phyloP scores from a whole-genome alignment of 805 yeast species.

The Zygoascus bituminiphila region DNA sequence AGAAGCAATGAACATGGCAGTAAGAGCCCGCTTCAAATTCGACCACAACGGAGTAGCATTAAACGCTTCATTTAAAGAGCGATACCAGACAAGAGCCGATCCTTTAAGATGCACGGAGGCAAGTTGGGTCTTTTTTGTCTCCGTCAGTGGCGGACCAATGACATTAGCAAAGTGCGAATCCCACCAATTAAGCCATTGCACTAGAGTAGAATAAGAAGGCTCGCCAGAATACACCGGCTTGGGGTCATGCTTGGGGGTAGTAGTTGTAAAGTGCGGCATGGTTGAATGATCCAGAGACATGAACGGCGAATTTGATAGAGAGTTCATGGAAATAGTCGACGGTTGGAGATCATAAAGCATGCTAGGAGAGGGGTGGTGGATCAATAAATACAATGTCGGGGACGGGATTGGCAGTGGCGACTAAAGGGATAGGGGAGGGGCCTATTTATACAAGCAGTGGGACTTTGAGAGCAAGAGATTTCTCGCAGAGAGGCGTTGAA shows the following conservation, averaged over 20 bases:
- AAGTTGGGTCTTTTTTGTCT: not conserved
- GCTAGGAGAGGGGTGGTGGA: not conserved
- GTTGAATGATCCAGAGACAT: not conserved
- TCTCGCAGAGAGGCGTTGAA: no score
- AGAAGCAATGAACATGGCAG: not conserved
- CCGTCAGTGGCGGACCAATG: not conserved
- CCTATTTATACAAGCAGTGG: not conserved
- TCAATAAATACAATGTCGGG: not conserved
- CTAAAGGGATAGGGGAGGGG: not conserved
- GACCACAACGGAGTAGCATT: not conserved
- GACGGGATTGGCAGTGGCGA: not conserved
- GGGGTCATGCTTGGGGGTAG: not conserved
- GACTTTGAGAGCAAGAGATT: no score
- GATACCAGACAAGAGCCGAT: constrained; percentile 2
- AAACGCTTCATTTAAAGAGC: not conserved
- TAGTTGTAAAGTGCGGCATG: no score
- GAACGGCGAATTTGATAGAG: not conserved
- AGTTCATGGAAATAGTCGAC: not conserved
- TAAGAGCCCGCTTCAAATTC: not conserved
- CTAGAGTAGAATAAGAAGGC: not conserved
- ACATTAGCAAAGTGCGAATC: not conserved
- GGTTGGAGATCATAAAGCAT: constrained; percentile 1
- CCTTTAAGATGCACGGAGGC: not conserved
- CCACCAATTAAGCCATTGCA: constrained; percentile 1
- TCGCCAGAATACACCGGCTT: constrained; percentile 2